Evolutionary conservation across 2,329 filamentous ascomycete species (phyloP).

Genomic region (Botrytis elliptica): DNA sequence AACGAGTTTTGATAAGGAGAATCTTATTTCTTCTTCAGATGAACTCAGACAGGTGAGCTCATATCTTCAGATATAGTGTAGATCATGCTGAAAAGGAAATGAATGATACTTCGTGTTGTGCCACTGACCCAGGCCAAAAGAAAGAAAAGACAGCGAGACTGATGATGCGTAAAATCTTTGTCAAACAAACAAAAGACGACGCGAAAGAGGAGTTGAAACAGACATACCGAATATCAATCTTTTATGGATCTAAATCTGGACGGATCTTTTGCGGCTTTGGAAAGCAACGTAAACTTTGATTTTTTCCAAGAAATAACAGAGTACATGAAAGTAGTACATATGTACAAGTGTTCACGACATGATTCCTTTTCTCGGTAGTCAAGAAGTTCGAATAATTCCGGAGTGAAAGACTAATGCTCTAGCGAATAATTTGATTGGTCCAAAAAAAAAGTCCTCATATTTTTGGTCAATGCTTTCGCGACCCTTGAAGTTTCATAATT

Average conservation of each 20-base stretch:
- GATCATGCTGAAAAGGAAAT: constrained; percentile 17
- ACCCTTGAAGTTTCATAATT: constrained; percentile 20
- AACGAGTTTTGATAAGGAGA: constrained; percentile 16
- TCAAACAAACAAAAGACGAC: background rate
- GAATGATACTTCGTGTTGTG: constrained; percentile 14
- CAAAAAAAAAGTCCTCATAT: background rate
- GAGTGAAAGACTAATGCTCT: background rate
- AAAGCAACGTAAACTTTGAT: background rate
- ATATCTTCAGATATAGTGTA: constrained; percentile 17
- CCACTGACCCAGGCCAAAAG: background rate
- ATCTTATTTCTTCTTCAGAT: constrained; percentile 14
- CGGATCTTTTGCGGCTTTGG: background rate
- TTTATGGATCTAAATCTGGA: background rate
- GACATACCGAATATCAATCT: background rate
- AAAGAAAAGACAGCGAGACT: background rate
- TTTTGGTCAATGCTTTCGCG: constrained; percentile 1
- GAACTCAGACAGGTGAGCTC: constrained; percentile 13
- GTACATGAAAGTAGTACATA: background rate
- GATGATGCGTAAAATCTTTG: background rate
- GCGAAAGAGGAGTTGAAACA: constrained; percentile 16
- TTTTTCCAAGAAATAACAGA: background rate
- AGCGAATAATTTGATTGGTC: constrained; percentile 6
- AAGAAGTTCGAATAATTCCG: background rate
- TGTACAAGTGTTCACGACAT: background rate
- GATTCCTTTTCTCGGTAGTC: constrained; percentile 5